Evolutionary conservation across 2,329 filamentous ascomycete species (phyloP), one percentile per base, ranked within the genome.

Genomic region (Epichloe sylvatica): DNA sequence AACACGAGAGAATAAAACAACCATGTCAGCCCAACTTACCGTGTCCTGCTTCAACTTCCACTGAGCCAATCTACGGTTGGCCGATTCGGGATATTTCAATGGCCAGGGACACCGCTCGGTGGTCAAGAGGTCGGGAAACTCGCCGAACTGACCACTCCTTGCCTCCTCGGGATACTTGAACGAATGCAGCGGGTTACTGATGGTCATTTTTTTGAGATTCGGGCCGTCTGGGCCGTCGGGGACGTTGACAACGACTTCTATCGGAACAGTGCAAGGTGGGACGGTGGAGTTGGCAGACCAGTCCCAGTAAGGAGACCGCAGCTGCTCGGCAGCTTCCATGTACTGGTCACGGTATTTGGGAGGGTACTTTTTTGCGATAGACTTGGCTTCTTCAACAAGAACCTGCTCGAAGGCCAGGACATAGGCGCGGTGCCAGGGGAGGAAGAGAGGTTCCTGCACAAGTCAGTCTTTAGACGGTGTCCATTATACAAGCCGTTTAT

Each of bases 371-470:
- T 56, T 56, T 17, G 76, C 75, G 19, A 78, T 70, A 3, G 57
- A 58, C 55, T 69, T 67, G 39, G 72, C 71, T 39, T 74, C 64
- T 2, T 61, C 56, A 25, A 73, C 71, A 5, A 81, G 64, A 13
- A 66, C 58, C 73, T 81, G 77, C 75, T 81, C 77, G 50, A 68
- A 78, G 5, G 80, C 64, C 7, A 70, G 64, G 40, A 78, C 57
- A 51, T 75, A 80, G 3, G 75, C 71, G 5, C 76, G 72, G 59
- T 81, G 77, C 77, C 75, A 80, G 17, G 71, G 61, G 6, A 70
- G 57, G 53, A 78, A 76, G 23, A 72, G 58, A n/a, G 67, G 62
- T 58, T 76, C 70, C 73, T 75, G 39, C 15, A 21, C 42, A 50
- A 46, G 12, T 36, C 35, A 42, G 23, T 40, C 19, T 21, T 15